Conservation (phyloP, 257 asterid genomes). For the Ajuga chamaepitys region DNA sequence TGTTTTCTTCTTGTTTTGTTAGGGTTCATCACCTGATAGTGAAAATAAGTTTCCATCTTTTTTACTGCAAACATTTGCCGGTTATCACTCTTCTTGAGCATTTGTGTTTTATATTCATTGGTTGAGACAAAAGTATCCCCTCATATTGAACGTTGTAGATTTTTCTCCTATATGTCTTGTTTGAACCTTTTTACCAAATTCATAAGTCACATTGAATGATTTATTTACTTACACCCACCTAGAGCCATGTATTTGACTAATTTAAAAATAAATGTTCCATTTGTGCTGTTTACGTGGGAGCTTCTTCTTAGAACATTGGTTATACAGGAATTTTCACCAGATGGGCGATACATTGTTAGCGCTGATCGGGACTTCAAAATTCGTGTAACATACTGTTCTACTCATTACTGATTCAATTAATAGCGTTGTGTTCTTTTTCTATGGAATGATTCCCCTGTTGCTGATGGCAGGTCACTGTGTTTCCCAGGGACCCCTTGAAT, state of each 20-base stretch:
- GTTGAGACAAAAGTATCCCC: too few relatives aligned
- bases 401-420: background rate
- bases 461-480: constrained; percentile 57
- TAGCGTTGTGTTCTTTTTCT: background rate
- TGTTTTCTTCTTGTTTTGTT: background rate
- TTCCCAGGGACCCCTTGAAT: constrained; percentile 60
- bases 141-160: background rate
- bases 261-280: background rate
- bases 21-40: background rate
- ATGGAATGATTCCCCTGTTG: constrained; percentile 9
- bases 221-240: background rate
- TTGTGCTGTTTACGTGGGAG: background rate
- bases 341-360: constrained; percentile 60
- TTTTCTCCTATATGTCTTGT: background rate
- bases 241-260: background rate
- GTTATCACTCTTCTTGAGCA: background rate
- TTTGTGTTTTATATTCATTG: too few relatives aligned
- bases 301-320: background rate
- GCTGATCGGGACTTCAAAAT: constrained; percentile 96
- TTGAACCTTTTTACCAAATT: background rate
- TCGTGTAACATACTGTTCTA: constrained; percentile 47
- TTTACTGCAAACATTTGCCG: background rate
- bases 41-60: background rate
- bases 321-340: constrained; percentile 85
- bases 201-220: background rate